phyloP scores from a whole-genome alignment of 805 yeast genomes.

The Saccharomycopsis babjevae region DNA sequence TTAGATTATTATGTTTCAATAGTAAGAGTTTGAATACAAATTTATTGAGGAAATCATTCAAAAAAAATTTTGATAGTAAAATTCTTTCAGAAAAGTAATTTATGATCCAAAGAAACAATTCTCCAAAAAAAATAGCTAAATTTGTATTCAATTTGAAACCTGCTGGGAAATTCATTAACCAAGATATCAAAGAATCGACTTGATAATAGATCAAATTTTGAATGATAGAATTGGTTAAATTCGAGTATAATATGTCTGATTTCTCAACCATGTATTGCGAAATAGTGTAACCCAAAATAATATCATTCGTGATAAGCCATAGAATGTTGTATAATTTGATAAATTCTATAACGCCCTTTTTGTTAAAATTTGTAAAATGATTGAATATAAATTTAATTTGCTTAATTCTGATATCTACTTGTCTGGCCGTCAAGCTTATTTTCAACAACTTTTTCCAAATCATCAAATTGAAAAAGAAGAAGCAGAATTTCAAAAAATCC shows the following conservation, averaged over 20 bases:
- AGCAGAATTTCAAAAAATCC: background rate
- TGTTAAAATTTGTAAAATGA: conserved; percentile 52
- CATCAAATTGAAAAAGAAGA: conserved; percentile 19
- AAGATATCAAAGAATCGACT: conserved; percentile 41
- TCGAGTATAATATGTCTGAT: conserved; percentile 22
- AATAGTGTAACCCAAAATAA: conserved; percentile 59
- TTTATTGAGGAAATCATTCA: conserved; percentile 14
- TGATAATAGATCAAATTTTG: conserved; percentile 34
- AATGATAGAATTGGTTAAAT: conserved; percentile 26
- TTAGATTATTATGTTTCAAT: background rate
- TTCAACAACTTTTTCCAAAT: conserved; percentile 30
- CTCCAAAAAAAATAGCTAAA: conserved; percentile 77
- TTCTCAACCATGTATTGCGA: conserved; percentile 37
- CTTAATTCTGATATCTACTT: conserved; percentile 64
- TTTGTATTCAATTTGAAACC: conserved; percentile 89
- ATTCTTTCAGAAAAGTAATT: conserved; percentile 42
- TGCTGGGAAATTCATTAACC: conserved; percentile 86
- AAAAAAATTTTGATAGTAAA: conserved; percentile 7
- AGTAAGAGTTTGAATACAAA: background rate
- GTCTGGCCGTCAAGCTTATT: conserved; percentile 59
- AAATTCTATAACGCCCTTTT: conserved; percentile 41
- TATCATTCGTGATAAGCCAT: conserved; percentile 81
- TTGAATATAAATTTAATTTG: conserved; percentile 73
- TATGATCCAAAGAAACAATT: conserved; percentile 76
- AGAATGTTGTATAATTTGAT: conserved; percentile 75